Evolutionary conservation across 257 asterid genomes (phyloP).

Genomic region (Pogostemon cablin): DNA sequence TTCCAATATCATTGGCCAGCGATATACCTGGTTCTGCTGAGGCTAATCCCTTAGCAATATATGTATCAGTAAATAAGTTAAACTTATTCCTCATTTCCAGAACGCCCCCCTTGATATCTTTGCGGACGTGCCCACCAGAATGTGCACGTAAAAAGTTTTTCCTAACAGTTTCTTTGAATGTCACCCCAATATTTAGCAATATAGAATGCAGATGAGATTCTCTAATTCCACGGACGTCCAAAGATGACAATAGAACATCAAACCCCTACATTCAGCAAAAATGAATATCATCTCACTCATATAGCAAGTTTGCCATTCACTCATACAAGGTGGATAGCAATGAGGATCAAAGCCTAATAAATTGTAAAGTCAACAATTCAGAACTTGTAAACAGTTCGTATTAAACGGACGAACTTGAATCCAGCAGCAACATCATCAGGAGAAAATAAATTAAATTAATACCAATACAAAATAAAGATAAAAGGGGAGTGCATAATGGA

Average conservation of each 20-base stretch:
- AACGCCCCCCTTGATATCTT: slow-evolving; percentile 37
- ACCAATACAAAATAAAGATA: not conserved
- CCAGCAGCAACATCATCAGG: not conserved
- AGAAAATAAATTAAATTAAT: not conserved
- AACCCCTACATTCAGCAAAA: slow-evolving; percentile 56
- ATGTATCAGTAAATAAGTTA: slow-evolving; percentile 27
- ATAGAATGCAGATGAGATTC: slow-evolving; percentile 78
- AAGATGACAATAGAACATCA: slow-evolving; percentile 67
- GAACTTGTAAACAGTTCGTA: not conserved
- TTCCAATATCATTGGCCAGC: slow-evolving; percentile 37
- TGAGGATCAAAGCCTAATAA: not conserved
- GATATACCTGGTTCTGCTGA: slow-evolving; percentile 41
- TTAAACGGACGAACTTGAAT: not conserved
- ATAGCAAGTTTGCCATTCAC: not conserved
- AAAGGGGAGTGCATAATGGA: not conserved
- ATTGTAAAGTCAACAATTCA: not conserved
- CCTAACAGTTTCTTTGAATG: slow-evolving; percentile 58
- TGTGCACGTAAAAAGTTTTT: slow-evolving; percentile 34
- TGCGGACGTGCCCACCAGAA: slow-evolving; percentile 26
- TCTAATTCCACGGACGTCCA: slow-evolving; percentile 86
- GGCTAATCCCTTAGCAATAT: slow-evolving; percentile 24
- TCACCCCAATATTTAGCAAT: slow-evolving; percentile 66
- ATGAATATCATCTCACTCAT: not conserved
- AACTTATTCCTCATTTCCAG: slow-evolving; percentile 35
- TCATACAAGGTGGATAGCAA: slow-evolving; percentile 3